Evolutionary conservation across 768 basidiomycete species (phyloP), one percentile per base, ranked within the genome.

Genomic region (Hysterangium stoloniferum): DNA sequence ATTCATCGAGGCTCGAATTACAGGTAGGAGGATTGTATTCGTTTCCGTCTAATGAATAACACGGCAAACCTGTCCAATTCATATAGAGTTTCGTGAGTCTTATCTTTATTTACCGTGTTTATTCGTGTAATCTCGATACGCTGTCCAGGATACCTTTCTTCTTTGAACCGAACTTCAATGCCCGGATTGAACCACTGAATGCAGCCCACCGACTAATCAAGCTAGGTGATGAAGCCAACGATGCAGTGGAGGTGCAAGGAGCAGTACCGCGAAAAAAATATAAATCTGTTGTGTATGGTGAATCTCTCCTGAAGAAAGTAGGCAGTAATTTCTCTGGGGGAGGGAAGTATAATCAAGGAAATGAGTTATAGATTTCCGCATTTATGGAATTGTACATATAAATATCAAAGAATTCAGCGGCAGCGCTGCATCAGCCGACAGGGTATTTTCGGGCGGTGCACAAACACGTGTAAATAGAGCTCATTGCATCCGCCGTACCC

Each of bases 161-260:
- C 73, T 95, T 87, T 56, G 93, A 95, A 64, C 92, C 93, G 0
- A 89, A 87, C 52, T 91, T 89, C 59, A 70, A 81, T 53, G 86
- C 91, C 0, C 52, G 69, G 1, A 68, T 96, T 41, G 65, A 72
- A 55, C 86, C 90, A 1, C 67, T 94, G 5, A 69, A 71, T 4
- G 80, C 81, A 5, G 81, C 79, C 0, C 59, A 73, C 24, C 75
- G 81, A 29, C 58, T 75, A 8, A 13, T n/a, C 3, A 25, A n/a
- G 5, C 20, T 31, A n/a, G 5, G 3, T 32, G 12, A 45, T 12
- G 44, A 41, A 41, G 8, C 9, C 8, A 8, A 31, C 13, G 22
- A 27, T 8, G 22, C 1, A 17, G 3, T 47, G 13, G 44, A 36
- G 33, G 29, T 28, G 28, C 19, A 32, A 17, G 53, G 45, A 13